Conservation (phyloP, 2,329 filamentous ascomycete genomes). For the Helicocarpus griseus region DNA sequence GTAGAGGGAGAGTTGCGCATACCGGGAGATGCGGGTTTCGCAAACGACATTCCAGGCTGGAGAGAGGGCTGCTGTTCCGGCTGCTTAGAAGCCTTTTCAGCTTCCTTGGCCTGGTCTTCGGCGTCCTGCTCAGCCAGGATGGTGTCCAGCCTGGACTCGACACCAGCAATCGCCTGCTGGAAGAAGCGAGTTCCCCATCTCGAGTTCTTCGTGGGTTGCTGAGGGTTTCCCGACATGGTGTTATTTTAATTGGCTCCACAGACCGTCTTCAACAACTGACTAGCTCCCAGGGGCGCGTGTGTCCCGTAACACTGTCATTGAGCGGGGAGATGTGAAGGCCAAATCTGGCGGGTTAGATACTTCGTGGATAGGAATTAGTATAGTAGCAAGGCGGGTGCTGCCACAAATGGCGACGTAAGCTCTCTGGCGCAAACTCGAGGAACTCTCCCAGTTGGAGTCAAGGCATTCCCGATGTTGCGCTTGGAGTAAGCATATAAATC, state of each 20-base stretch:
- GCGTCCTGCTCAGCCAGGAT: conserved; percentile 76
- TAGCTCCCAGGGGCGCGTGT: not conserved
- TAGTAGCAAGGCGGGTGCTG: not conserved
- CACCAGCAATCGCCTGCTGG: conserved; percentile 81
- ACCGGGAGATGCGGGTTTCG: conserved; percentile 20
- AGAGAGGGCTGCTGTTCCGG: conserved; percentile 27
- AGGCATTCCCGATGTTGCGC: too few species aligned
- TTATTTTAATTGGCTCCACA: conserved; percentile 5
- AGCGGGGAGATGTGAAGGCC: not conserved
- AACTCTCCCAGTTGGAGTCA: too few species aligned
- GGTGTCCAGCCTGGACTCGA: conserved; percentile 85
- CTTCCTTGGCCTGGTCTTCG: conserved; percentile 16
- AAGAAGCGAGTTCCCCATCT: conserved; percentile 76
- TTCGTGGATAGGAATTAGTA: not conserved
- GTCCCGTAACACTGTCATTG: conserved; percentile 1
- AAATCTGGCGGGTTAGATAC: not conserved
- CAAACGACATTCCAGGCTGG: conserved; percentile 14
- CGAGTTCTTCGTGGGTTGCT: conserved; percentile 27
- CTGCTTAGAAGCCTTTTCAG: conserved; percentile 22
- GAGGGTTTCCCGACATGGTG: conserved; percentile 8
- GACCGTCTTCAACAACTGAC: not conserved
- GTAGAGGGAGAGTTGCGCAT: conserved; percentile 11
- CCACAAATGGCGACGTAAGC: too few species aligned
- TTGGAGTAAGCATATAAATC: too few species aligned
- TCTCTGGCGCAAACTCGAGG: too few species aligned